These are phyloP conservation scores for Phytophthora citricola DNA, from an alignment of 352 stramenopile genomes.

Conservation along the genomic window DNA sequence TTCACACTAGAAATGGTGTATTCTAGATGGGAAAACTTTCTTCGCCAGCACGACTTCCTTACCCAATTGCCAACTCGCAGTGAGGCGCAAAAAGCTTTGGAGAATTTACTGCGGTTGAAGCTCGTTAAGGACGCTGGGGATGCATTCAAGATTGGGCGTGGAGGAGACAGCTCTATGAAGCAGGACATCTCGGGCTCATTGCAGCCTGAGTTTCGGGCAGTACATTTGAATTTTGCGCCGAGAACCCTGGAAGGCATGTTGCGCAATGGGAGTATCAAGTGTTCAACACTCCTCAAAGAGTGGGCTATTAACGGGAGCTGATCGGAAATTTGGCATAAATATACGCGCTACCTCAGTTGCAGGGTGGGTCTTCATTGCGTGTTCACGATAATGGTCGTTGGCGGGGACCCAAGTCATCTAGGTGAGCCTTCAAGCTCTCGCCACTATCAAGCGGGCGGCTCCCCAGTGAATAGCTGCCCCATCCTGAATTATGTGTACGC, in stretches of 20 bases:
- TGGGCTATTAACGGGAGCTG: conserved; percentile 73
- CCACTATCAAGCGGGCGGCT: conserved; percentile 39
- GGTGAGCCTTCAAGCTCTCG: conserved; percentile 11
- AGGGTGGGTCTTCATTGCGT: not conserved
- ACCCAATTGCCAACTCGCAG: conserved; percentile 64
- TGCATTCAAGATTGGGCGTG: conserved; percentile 69
- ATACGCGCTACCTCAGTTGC: not conserved
- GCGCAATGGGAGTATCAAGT: conserved; percentile 72
- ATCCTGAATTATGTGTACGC: conserved; percentile 80
- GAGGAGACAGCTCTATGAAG: conserved; percentile 24
- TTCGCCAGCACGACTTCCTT: conserved; percentile 77
- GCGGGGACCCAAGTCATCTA: not conserved
- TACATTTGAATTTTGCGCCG: conserved; percentile 78
- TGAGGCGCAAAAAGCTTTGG: conserved; percentile 78
- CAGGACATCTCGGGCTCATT: conserved; percentile 45
- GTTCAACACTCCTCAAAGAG: conserved; percentile 75
- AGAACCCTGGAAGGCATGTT: conserved; percentile 79
- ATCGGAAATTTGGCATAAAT: conserved; percentile 16
- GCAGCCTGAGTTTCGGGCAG: conserved; percentile 77
- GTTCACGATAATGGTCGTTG: conserved; percentile 18
- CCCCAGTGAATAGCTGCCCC: conserved; percentile 37
- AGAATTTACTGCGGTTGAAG: conserved; percentile 72
- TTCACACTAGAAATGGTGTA: conserved; percentile 91
- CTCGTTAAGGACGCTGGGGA: conserved; percentile 81
- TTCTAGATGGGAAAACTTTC: conserved; percentile 79